These are phyloP conservation scores for Pachysandra terminalis DNA, from an alignment of 164 flowering plant species.

Conservation along the genomic window DNA sequence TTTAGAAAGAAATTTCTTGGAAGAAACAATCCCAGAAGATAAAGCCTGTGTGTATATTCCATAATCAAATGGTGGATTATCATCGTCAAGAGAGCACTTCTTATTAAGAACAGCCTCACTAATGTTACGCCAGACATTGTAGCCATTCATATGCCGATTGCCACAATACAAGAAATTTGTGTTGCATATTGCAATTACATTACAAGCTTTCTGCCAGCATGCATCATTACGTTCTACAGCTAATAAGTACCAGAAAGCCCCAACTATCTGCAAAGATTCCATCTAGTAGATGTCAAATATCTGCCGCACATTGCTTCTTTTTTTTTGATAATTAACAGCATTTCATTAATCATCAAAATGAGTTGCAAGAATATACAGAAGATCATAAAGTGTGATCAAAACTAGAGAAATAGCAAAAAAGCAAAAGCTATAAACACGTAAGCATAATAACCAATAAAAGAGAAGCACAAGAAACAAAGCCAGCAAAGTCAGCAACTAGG, in stretches of 20 bases:
- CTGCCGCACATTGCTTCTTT: neutral
- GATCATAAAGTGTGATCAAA: too few species aligned
- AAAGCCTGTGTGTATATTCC: conserved; percentile 80
- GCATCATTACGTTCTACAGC: conserved; percentile 80
- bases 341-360: too few species aligned
- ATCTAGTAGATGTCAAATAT: conserved; percentile 8
- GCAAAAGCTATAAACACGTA: too few species aligned
- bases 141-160: conserved; percentile 44
- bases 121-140: conserved; percentile 37
- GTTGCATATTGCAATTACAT: conserved; percentile 25
- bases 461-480: too few species aligned
- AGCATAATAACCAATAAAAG: too few species aligned
- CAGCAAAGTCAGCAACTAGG: too few species aligned
- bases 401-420: too few species aligned
- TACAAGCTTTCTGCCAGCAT: conserved; percentile 87
- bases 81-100: conserved; percentile 43
- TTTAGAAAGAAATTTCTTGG: conserved; percentile 64
- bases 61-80: conserved; percentile 63
- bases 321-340: too few species aligned
- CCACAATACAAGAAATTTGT: conserved; percentile 75
- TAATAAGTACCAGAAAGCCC: conserved; percentile 88
- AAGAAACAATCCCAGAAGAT: conserved; percentile 58
- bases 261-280: conserved; percentile 71
- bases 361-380: too few species aligned
- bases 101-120: conserved; percentile 32